Conservation (phyloP, 768 basidiomycete genomes). For the Daedaleopsis sinensis region DNA sequence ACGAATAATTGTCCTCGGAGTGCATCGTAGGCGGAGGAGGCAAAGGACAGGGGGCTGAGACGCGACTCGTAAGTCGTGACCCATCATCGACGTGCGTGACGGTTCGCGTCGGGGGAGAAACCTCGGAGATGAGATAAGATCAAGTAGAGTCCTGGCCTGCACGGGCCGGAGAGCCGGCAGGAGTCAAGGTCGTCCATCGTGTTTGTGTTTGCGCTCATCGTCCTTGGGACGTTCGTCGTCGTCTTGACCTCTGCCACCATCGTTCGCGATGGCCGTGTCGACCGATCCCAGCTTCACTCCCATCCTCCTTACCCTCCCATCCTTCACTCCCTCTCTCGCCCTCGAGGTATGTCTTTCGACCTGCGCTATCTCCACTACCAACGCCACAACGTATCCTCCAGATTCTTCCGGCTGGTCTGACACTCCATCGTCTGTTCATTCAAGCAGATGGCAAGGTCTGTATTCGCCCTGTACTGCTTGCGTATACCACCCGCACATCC, state of each 20-base stretch:
- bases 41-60: too few species aligned
- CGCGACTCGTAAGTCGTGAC: too few species aligned
- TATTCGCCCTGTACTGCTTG: neutral
- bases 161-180: slow-evolving; percentile 8
- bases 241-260: neutral
- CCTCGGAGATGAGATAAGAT: slow-evolving; percentile 15
- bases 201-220: neutral
- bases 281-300: slow-evolving; percentile 44
- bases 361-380: slow-evolving; percentile 6
- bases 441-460: slow-evolving; percentile 65
- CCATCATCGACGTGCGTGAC: too few species aligned
- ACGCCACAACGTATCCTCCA: slow-evolving; percentile 29
- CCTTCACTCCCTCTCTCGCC: slow-evolving; percentile 58
- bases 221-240: slow-evolving; percentile 1
- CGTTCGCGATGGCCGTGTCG: slow-evolving; percentile 5
- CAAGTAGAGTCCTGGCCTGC: neutral
- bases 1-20: too few species aligned
- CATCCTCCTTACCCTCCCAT: slow-evolving; percentile 55
- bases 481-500: neutral
- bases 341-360: slow-evolving; percentile 51
- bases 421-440: slow-evolving; percentile 67
- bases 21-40: too few species aligned
- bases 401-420: slow-evolving; percentile 70
- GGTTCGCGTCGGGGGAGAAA: neutral
- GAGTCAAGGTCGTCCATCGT: neutral